Conservation (phyloP, 2,329 filamentous ascomycete species). For the Didymella exigua region DNA sequence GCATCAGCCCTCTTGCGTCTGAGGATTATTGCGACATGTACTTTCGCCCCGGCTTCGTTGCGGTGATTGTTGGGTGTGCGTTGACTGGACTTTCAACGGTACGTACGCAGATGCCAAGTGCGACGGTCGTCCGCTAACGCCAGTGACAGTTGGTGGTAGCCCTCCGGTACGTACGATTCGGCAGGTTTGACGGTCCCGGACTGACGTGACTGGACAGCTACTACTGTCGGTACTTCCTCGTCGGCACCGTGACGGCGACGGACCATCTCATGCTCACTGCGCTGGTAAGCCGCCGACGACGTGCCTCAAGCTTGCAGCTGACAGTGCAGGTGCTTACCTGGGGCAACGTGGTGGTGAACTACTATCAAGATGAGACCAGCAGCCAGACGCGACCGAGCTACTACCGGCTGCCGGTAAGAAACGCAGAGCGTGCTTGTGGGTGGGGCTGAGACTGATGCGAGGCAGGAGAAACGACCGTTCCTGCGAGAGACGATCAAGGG, state of each 20-base stretch:
- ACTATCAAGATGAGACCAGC: slow-evolving; percentile 43
- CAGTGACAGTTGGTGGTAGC: slow-evolving; percentile 41
- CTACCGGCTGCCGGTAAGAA: slow-evolving; percentile 35
- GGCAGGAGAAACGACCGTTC: slow-evolving; percentile 37
- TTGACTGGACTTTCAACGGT: slow-evolving; percentile 44
- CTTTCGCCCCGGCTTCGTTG: slow-evolving; percentile 40
- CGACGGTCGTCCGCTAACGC: slow-evolving; percentile 6
- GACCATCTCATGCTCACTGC: slow-evolving; percentile 45
- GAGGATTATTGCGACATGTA: slow-evolving; percentile 27
- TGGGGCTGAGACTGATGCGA: slow-evolving; percentile 11
- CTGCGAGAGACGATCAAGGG: slow-evolving; percentile 32
- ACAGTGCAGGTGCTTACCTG: slow-evolving; percentile 39
- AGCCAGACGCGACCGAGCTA: slow-evolving; percentile 31
- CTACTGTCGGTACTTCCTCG: slow-evolving; percentile 43
- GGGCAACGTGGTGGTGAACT: slow-evolving; percentile 45
- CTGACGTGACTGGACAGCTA: slow-evolving; percentile 30
- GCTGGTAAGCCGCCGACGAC: slow-evolving; percentile 27
- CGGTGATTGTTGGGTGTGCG: slow-evolving; percentile 43
- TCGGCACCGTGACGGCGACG: slow-evolving; percentile 37
- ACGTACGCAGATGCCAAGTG: background rate
- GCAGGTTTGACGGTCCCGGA: background rate
- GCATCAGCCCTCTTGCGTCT: background rate
- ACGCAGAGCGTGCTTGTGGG: background rate
- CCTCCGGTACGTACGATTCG: slow-evolving; percentile 31
- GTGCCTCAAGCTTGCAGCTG: background rate